These are phyloP conservation scores for Boehmeria nivea DNA, from an alignment of 306 rosid genomes.

Conservation along the genomic window DNA sequence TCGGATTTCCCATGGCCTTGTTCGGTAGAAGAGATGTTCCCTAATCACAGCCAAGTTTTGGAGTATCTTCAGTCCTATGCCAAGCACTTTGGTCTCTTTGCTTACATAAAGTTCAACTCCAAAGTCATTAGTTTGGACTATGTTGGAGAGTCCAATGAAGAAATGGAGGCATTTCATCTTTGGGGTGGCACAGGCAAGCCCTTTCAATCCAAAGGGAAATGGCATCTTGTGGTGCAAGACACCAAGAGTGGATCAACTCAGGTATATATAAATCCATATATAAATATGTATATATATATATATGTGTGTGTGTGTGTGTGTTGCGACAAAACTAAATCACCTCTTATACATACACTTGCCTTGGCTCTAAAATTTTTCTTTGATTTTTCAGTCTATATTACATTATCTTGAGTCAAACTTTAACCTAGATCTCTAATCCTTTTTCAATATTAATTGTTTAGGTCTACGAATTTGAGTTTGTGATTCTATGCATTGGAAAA, in stretches of 20 bases:
- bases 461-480: conserved; percentile 47
- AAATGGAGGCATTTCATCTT: conserved; percentile 33
- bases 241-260: conserved; percentile 23
- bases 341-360: not conserved
- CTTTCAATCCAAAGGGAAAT: conserved; percentile 41
- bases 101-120: conserved; percentile 42
- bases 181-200: conserved; percentile 51
- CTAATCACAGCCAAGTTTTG: conserved; percentile 29
- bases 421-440: too few relatives aligned
- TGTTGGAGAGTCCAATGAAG: conserved; percentile 31
- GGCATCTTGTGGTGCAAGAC: conserved; percentile 41
- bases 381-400: too few relatives aligned
- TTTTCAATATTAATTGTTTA: conserved; percentile 13
- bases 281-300: not conserved
- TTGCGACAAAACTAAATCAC: not conserved
- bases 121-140: conserved; percentile 36
- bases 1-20: conserved; percentile 56
- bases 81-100: conserved; percentile 31
- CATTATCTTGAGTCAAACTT: not conserved
- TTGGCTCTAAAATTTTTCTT: not conserved
- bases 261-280: conserved; percentile 16
- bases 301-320: too few relatives aligned
- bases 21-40: conserved; percentile 25
- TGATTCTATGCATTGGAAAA: conserved; percentile 49
- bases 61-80: conserved; percentile 43